These are phyloP conservation scores for Talaromyces sp. DNA, from an alignment of 2,329 filamentous ascomycete genomes.

Conservation along the genomic window DNA sequence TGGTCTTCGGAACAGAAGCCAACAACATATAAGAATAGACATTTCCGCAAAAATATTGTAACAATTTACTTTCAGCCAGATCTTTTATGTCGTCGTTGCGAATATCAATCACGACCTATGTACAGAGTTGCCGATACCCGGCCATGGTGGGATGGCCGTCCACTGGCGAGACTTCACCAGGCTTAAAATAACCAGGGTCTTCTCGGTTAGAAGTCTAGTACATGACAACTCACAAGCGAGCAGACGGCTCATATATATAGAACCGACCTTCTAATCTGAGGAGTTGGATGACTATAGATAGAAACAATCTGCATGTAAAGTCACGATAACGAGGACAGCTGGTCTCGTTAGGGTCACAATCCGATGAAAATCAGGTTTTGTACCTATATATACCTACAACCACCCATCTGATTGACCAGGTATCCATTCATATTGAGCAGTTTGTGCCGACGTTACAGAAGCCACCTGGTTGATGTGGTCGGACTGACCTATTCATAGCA, in stretches of 20 bases:
- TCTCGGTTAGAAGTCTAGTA: not conserved
- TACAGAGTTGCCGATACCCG: not conserved
- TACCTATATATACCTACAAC: not conserved
- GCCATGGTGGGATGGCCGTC: not conserved
- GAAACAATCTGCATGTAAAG: not conserved
- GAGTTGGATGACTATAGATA: not conserved
- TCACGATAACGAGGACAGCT: not conserved
- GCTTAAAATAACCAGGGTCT: not conserved
- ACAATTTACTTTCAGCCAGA: not conserved
- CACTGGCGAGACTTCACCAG: not conserved
- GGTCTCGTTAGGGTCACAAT: not conserved
- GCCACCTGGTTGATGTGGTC: not conserved
- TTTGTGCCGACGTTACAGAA: not conserved
- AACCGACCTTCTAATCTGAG: not conserved
- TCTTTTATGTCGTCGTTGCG: not conserved
- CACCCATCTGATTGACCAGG: not conserved
- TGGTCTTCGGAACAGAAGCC: not conserved
- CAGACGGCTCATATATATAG: not conserved
- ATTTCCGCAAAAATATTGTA: not conserved
- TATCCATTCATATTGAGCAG: not conserved
- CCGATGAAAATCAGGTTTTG: not conserved
- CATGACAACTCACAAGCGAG: not conserved
- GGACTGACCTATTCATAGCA: not conserved
- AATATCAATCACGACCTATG: not conserved
- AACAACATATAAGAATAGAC: not conserved